Base-by-base conservation (phyloP, 805 yeast species). In the Pichia phayaonensis region DNA sequence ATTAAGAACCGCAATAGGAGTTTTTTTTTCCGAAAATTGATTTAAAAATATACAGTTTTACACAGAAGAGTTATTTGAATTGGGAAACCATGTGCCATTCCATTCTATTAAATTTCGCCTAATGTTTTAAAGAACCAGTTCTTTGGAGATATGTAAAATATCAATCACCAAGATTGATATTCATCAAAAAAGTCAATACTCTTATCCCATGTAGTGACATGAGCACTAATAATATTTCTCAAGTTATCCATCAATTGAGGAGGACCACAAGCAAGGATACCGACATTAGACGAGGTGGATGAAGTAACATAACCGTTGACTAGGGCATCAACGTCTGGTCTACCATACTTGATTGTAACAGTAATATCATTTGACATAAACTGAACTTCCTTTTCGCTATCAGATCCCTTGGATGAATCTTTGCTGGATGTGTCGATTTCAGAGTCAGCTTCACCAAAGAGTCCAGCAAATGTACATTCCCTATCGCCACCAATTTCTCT, bases 241-340 rank as follows among this genome's bases (percentile, higher is more conserved):
- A 51, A 24, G 2, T 31, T 21, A 21, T 50, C 55, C 50, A 50
- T 52, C 68, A 75, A 67, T 11, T 62, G 47, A n/a, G 70, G 68
- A 55, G 75, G 79, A 41, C 76, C 79, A 68, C 80, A 76, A 6
- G 73, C 62, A 26, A 66, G 65, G 50, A 76, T 56, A 7, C 73
- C 79, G 44, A 70, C 57, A 12, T 75, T 58, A 2, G 43, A 18
- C 21, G 40, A 31, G 7, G 54, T 49, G 76, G 72, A 71, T 10
- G 55, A 51, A 23, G 70, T 55, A 22, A 62, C 61, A 3, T 50
- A 50, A 16, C 71, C 63, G 41, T 72, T 50, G 7, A 76, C 59
- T 11, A 74, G 23, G 4, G 52, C 61, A 6, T 58, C 56, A 31
- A 73, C 49, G 44, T 68, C 56, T 4, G 77, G 79, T 61, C 77